Evolutionary conservation across 768 basidiomycete species (phyloP).

Genomic region (Heimioporus sp.): DNA sequence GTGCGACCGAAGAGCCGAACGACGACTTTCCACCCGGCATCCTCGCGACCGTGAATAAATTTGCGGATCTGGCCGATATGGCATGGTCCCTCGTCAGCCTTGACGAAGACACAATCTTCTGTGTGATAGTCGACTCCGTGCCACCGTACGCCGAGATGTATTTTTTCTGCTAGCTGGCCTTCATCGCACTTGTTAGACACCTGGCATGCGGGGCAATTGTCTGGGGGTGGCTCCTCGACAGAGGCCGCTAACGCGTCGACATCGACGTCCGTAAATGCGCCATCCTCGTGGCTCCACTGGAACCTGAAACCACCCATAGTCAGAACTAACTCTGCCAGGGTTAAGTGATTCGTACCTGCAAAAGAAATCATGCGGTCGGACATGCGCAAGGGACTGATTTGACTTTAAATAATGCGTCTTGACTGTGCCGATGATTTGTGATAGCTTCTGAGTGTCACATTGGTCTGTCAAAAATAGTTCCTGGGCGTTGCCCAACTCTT

Average conservation of each 20-base stretch:
- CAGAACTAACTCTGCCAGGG: background rate
- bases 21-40: constrained; percentile 24
- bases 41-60: constrained; percentile 25
- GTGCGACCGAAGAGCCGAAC: constrained; percentile 52
- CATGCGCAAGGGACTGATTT: constrained; percentile 22
- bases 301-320: constrained; percentile 36
- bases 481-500: constrained; percentile 57
- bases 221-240: constrained; percentile 31
- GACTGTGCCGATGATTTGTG: constrained; percentile 48
- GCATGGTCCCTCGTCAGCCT: constrained; percentile 46
- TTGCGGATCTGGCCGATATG: constrained; percentile 52
- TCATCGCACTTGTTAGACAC: constrained; percentile 31
- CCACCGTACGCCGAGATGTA: constrained; percentile 45
- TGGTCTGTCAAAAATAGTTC: constrained; percentile 62
- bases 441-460: constrained; percentile 46
- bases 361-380: constrained; percentile 46
- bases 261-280: constrained; percentile 46
- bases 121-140: constrained; percentile 52
- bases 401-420: constrained; percentile 36
- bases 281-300: constrained; percentile 44
- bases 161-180: constrained; percentile 25
- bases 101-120: constrained; percentile 60
- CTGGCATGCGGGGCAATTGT: constrained; percentile 56
- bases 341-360: constrained; percentile 45
- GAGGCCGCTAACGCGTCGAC: constrained; percentile 13